phyloP scores from a whole-genome alignment of 805 yeast species.

The Teunomyces gatunensis region DNA sequence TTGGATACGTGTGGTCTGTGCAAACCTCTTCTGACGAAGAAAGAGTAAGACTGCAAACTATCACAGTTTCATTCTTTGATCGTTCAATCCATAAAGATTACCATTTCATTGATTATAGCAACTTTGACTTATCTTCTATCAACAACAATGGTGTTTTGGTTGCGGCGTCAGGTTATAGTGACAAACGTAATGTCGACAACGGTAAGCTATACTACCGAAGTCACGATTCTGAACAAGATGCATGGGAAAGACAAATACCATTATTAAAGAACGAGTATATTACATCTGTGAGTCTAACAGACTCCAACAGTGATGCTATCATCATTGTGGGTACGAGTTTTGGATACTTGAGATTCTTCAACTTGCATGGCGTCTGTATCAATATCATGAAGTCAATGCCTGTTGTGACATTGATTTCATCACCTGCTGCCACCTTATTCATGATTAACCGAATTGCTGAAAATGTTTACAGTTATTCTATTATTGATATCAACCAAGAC shows the following conservation, averaged over 20 bases:
- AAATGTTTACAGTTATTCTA: slow-evolving; percentile 43
- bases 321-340: slow-evolving; percentile 68
- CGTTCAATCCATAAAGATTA: slow-evolving; percentile 71
- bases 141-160: slow-evolving; percentile 64
- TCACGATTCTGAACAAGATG: slow-evolving; percentile 59
- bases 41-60: slow-evolving; percentile 45
- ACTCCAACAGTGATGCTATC: slow-evolving; percentile 31
- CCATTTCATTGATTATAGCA: slow-evolving; percentile 74
- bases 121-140: slow-evolving; percentile 74
- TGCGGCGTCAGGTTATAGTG: slow-evolving; percentile 38
- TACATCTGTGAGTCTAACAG: slow-evolving; percentile 64
- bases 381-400: slow-evolving; percentile 70
- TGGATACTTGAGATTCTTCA: slow-evolving; percentile 74
- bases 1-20: slow-evolving; percentile 83
- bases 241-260: slow-evolving; percentile 71
- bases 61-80: slow-evolving; percentile 89
- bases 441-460: slow-evolving; percentile 42
- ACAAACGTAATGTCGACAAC: slow-evolving; percentile 14
- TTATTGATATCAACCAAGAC: slow-evolving; percentile 45
- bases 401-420: slow-evolving; percentile 68
- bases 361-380: slow-evolving; percentile 70
- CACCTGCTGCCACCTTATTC: slow-evolving; percentile 51
- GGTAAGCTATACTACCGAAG: slow-evolving; percentile 63
- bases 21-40: slow-evolving; percentile 26
- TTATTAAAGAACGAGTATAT: slow-evolving; percentile 54